Evolutionary conservation across 306 rosid genomes (phyloP).

Genomic region (Pterocarpus santalinus): DNA sequence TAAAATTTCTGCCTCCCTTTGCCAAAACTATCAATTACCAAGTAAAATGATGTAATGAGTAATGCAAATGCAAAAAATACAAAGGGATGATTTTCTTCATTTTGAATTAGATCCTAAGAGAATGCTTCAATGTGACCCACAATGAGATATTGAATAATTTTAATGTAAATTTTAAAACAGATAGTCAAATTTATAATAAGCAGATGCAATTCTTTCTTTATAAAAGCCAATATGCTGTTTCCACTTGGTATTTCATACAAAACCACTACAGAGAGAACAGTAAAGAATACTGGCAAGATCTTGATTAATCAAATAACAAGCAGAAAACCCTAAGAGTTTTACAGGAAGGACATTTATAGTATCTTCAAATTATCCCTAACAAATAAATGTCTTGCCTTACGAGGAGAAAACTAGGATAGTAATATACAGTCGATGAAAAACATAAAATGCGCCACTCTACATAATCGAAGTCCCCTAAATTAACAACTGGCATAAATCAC

Average conservation of each 20-base stretch:
- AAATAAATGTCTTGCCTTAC: background rate
- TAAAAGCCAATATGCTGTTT: background rate
- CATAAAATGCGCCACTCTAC: background rate
- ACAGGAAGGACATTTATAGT: background rate
- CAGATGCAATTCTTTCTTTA: background rate
- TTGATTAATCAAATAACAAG: background rate
- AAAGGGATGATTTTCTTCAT: slow-evolving; percentile 10
- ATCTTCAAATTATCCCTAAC: slow-evolving; percentile 5
- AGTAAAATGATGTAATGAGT: slow-evolving; percentile 32
- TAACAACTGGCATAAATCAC: background rate
- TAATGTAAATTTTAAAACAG: slow-evolving; percentile 14
- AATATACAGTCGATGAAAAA: background rate
- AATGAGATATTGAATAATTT: background rate
- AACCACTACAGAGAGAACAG: slow-evolving; percentile 22
- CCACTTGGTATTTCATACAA: background rate
- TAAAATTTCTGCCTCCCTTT: slow-evolving; percentile 74
- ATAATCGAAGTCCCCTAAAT: background rate
- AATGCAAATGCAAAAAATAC: slow-evolving; percentile 1
- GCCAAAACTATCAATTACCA: slow-evolving; percentile 74
- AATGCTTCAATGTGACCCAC: slow-evolving; percentile 29
- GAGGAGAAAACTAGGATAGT: background rate
- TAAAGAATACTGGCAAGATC: background rate
- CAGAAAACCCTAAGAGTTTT: background rate
- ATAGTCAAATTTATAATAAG: background rate
- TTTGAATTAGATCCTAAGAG: slow-evolving; percentile 16